Evolutionary conservation across 768 basidiomycete genomes (phyloP), one percentile per base, ranked within the genome.

Genomic region (Russula sp.): DNA sequence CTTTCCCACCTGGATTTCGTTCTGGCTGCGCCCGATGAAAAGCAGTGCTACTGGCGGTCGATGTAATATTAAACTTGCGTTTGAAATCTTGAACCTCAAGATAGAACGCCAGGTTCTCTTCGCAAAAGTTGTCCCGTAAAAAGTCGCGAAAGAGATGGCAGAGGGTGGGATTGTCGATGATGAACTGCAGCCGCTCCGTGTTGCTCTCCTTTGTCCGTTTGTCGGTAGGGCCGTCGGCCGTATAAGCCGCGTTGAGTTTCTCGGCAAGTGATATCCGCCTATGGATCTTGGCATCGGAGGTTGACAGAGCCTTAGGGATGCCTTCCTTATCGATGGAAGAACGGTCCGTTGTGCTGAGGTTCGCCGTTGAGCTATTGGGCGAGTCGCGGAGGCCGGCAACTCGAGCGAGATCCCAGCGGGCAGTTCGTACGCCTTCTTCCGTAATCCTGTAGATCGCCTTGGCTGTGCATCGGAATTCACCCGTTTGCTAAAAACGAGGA

Each of bases 31-130:
- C 94, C 36, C 51, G 66, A 22, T 51, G 63, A 36, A 64, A 61
- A 35, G 63, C 36, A 3, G 54, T 13, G 39, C 63, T 61, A 7
- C 57, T 56, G 7, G 63, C 95, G 68, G 86, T 93, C 5, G 93
- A 96, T 0, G 97, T 97, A 60, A 94, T 98, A 70, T 85, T 86
- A 77, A 99, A 99, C 72, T 94, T 89, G 69, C 88, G 84, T 76
- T 93, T 95, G 78, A 99, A 97, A 72, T 99, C 97, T 72, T 93
- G 83, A 3, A 98, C 95, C 70, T 99, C 97, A 59, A 98, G 73
- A 90, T 93, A 99, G 76, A 98, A 99, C 50, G 88, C 87, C 66
- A 99, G 76, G 72, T 99, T 99, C 78, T 99, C 97, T 71, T 99
- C 97, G 75, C 93, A 98, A 72, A 97, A 98, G 73, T 98, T 98